phyloP scores from a whole-genome alignment of 495 filamentous ascomycete species.

The Tuber aestivum region DNA sequence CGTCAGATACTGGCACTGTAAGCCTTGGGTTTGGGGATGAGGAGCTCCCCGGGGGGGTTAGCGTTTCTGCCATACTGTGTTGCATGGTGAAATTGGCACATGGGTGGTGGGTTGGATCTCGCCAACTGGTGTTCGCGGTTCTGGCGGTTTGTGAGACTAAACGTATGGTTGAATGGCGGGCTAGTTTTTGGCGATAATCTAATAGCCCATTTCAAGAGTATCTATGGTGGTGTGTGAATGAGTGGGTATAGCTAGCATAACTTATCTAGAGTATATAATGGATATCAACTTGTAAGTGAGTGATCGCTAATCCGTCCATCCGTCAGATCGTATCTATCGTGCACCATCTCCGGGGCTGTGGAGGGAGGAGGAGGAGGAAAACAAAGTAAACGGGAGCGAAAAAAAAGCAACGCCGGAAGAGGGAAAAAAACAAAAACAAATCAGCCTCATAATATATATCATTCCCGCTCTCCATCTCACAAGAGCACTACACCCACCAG shows the following conservation, averaged over 20 bases:
- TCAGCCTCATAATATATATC: neutral
- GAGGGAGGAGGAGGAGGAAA: neutral
- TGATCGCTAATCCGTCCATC: neutral
- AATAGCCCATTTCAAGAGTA: no score
- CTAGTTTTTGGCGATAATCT: no score
- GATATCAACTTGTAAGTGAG: neutral
- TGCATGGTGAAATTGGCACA: neutral
- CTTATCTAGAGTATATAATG: neutral
- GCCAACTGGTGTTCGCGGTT: no score
- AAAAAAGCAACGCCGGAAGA: neutral
- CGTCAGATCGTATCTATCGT: neutral
- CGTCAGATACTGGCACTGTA: no score
- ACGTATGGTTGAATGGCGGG: no score
- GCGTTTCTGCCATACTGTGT: neutral
- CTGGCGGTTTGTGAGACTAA: no score
- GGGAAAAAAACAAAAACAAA: neutral
- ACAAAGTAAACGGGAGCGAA: neutral
- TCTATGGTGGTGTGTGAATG: no score
- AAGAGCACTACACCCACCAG: conserved; percentile 10
- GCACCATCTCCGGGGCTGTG: neutral
- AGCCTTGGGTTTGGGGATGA: no score
- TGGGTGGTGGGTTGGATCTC: no score
- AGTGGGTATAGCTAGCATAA: neutral
- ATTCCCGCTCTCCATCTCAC: neutral
- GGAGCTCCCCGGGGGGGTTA: neutral